phyloP scores from a whole-genome alignment of 805 yeast species.

The Candida easanensis region DNA sequence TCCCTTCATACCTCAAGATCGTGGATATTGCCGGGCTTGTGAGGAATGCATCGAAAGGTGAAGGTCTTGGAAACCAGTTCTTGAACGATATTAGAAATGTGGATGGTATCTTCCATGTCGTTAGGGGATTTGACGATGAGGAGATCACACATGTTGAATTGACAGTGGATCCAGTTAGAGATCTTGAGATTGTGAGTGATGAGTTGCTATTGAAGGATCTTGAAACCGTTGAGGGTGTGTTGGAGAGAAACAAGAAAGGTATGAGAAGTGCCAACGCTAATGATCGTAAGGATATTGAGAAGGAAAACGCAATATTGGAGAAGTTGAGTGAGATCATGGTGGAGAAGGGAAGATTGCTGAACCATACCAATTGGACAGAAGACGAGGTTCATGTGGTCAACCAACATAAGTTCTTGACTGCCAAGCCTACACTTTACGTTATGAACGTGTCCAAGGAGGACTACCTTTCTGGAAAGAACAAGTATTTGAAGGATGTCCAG shows the following conservation, averaged over 20 bases:
- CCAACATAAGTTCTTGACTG: constrained; percentile 71
- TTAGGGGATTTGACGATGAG: constrained; percentile 70
- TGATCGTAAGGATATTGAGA: constrained; percentile 46
- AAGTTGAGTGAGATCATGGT: constrained; percentile 49
- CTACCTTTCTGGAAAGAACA: constrained; percentile 50
- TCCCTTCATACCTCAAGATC: constrained; percentile 67
- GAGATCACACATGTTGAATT: constrained; percentile 76
- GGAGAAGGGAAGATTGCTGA: constrained; percentile 63
- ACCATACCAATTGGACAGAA: constrained; percentile 56
- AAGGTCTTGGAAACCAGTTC: constrained; percentile 81
- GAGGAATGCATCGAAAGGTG: constrained; percentile 79
- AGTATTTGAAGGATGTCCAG: constrained; percentile 47
- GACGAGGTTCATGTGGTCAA: constrained; percentile 68
- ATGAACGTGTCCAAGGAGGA: constrained; percentile 74
- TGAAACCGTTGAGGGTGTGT: constrained; percentile 59
- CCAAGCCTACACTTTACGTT: constrained; percentile 82
- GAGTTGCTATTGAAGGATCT: constrained; percentile 77
- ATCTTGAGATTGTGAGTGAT: constrained; percentile 69
- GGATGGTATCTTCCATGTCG: constrained; percentile 79
- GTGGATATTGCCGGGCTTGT: constrained; percentile 83
- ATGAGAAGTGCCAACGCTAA: constrained; percentile 39
- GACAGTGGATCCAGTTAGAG: constrained; percentile 71
- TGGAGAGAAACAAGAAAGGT: constrained; percentile 48
- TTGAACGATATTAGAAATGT: constrained; percentile 75
- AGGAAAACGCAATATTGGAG: constrained; percentile 36